Base-by-base conservation (phyloP, 108 stramenopile genomes). In the Licmophora abbreviata region DNA sequence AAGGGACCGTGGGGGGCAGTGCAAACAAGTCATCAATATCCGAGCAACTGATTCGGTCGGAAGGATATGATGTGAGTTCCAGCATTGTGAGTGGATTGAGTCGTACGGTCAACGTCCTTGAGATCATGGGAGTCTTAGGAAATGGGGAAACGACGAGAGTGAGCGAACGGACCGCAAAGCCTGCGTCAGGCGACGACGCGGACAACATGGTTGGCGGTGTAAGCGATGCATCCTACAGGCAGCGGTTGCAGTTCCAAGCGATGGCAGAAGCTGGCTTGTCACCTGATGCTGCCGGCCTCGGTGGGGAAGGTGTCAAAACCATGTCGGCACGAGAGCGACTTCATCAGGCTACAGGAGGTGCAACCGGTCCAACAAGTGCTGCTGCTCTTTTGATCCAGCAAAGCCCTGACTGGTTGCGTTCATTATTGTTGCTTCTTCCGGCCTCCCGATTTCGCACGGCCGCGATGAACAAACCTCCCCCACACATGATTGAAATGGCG, bases 401-500 rank as follows among this genome's bases (percentile, higher is more conserved):
- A 54, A 71, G 61, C 44, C 89, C 89, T 7, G 89, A 91, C 47
- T 91, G 89, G 89, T 64, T 91, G 18, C 76, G 79, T 31, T 63
- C 75, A 22, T 63, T 91, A 20, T 33, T 91, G 26, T 36, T 77
- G 24, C 53, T 79, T 37, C 62, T 91, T 1, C 85, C 85, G 22
- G 78, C 83, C 30, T 67, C 80, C 4, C 72, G 74, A 3, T 63
- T 73, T 50, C 80, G 89, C n/a, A 59, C 66, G 21, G 74, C 83
- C 15, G 58, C 81, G 24, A 54, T 78, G 23, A 40, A 56, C 40
- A 89, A 83, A 46, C 79, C 89, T 21, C 85, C 89, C 33, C 85
- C 83, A 0, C 89, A 91, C 52, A 35, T 87, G 48, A 73, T 77
- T 25, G 89, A 86, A 64, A 73, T 80, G 63, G 78, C 89, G 25